A percentile compares a stretch with the other conserved stretches of the same genome.
These are phyloP conservation scores for Kurtzmaniella fragi DNA, from an alignment of 805 yeast species.

Conservation along the genomic window DNA sequence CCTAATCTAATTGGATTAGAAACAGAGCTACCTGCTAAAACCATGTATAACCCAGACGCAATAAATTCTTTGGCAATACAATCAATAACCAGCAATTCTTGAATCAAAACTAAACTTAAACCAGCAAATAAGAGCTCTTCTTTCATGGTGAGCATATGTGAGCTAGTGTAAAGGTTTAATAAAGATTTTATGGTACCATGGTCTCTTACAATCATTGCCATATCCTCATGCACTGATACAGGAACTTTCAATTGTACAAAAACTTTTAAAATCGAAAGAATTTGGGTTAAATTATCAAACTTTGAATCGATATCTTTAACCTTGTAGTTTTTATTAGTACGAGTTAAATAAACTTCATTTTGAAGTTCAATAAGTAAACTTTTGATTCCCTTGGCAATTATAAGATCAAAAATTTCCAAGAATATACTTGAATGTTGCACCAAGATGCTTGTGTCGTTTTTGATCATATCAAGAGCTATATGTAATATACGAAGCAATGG, in stretches of 20 bases:
- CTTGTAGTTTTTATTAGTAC: constrained; percentile 26
- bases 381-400: constrained; percentile 64
- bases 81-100: constrained; percentile 60
- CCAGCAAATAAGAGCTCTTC: constrained; percentile 71
- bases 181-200: constrained; percentile 60
- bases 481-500: constrained; percentile 58
- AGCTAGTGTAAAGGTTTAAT: constrained; percentile 60
- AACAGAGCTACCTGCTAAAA: constrained; percentile 68
- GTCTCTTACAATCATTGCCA: constrained; percentile 50
- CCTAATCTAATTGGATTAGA: constrained; percentile 67
- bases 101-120: constrained; percentile 59
- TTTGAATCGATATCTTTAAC: constrained; percentile 39
- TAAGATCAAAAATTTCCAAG: constrained; percentile 53
- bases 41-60: constrained; percentile 56
- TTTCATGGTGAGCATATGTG: constrained; percentile 56
- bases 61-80: constrained; percentile 64
- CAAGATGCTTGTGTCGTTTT: constrained; percentile 34
- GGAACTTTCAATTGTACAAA: constrained; percentile 49
- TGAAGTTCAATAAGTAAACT: constrained; percentile 55
- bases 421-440: constrained; percentile 48
- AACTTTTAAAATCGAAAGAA: constrained; percentile 60
- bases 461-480: constrained; percentile 42
- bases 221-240: constrained; percentile 39
- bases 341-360: constrained; percentile 42
- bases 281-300: constrained; percentile 59